Evolutionary conservation across 192 early-diverging fungal species (phyloP), one percentile per base, ranked within the genome.

Genomic region (Phycomyces blakesleeanus): DNA sequence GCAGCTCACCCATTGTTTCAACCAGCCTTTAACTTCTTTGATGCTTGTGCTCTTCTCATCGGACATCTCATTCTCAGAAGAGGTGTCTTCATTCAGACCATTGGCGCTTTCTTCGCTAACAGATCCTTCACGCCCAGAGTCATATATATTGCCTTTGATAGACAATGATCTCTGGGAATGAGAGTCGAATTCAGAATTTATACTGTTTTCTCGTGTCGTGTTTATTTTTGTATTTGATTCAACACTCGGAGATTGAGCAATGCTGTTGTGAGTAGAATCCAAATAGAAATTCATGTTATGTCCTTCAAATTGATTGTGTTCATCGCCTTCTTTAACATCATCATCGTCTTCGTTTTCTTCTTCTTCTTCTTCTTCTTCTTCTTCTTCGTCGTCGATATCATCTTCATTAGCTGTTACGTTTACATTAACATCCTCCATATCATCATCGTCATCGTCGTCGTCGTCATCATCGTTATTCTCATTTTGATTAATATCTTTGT

Each of bases 1-100:
- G 52, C 16, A 26, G 12, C 52, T 22, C 26, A 54, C 52, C 52
- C 52, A 54, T 25, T 54, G 21, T 22, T 54, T 54, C 24, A 54
- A 54, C 52, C 52, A 54, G 5, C 26, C 24, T 20, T 54, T 54
- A 4, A 26, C 26, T 22, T 54, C 52, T 12, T 54, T 29, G 24
- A 47, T 47, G 44, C 18, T 47, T 47, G 44, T 47, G 3, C 18
- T 18, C 18, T n/a, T 47, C 11, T 11, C 44, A 47, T 47, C 15
- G 11, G 6, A 14, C 40, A 47, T 2, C 44, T 47, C 44, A 47
- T 47, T 14, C 11, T 18, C 18, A 14, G 44, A 18, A 47, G 12
- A n/a, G 4, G 18, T 47, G 2, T 47, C 44, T 47, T 47, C 29
- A 34, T 34, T 7, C 7, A 5, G 29, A 34, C 7, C 29, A 34